phyloP scores from a whole-genome alignment of 139 green algal species.

The Monoraphidium neglectum region DNA sequence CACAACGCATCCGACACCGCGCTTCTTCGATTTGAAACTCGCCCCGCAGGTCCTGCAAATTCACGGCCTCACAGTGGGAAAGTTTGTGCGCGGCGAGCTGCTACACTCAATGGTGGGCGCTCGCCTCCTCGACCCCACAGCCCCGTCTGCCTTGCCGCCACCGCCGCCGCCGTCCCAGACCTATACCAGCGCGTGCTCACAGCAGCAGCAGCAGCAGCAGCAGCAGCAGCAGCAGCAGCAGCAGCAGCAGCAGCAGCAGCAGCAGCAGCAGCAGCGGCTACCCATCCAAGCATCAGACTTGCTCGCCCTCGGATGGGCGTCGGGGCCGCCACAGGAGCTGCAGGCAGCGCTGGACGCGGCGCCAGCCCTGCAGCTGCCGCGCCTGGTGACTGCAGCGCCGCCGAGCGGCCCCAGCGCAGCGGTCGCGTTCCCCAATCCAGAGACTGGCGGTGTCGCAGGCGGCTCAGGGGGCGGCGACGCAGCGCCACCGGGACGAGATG shows the following conservation, averaged over 20 bases:
- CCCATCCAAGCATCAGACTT: conserved; percentile 10
- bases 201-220: neutral
- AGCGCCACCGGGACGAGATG: too few relatives aligned
- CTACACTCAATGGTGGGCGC: conserved; percentile 10
- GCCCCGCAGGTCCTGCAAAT: conserved; percentile 28
- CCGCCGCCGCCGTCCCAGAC: neutral
- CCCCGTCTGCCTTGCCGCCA: neutral
- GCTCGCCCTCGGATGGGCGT: conserved; percentile 11
- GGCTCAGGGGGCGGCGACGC: too few relatives aligned
- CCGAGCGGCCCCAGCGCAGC: neutral
- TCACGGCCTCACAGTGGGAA: conserved; percentile 19
- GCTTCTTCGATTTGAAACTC: neutral
- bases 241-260: conserved; percentile 10
- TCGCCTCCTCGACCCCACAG: neutral
- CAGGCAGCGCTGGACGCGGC: conserved; percentile 5
- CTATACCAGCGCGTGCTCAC: neutral
- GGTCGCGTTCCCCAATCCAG: neutral
- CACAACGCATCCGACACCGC: neutral
- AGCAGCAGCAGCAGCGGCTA: too few relatives aligned
- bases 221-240: neutral
- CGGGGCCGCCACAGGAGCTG: conserved; percentile 12
- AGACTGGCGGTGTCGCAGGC: neutral
- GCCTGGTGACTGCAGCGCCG: neutral
- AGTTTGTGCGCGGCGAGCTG: conserved; percentile 16
- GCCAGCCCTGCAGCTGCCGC: neutral